Base-by-base conservation (phyloP, 1,284 basidiomycete genomes). In the Cutaneotrichosporon sp. region DNA sequence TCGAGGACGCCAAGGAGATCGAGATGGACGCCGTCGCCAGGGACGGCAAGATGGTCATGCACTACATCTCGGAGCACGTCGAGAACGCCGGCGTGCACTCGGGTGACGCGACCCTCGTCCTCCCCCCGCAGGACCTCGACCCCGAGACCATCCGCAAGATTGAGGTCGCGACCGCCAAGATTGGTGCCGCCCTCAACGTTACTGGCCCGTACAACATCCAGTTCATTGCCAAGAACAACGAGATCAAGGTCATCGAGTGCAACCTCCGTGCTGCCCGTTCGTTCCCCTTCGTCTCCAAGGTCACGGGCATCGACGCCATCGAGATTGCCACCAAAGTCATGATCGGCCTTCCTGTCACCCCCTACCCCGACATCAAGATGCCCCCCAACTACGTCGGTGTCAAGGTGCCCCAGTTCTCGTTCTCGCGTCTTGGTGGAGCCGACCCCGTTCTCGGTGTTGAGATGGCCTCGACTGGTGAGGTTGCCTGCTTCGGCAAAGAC, bases 211-310 rank as follows among this genome's bases (percentile, higher is more conserved):
- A 91, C 87, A 99, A 99, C 82, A 99, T 99, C 78, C 97, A 99
- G 83, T 97, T 99, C 83, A 97, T 99, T 74, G 95, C 95, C 64
- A 99, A 99, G 86, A 91, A 98, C 83, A 98, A 98, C 83, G 96
- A 98, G 81, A 98, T 98, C 86, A 97, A 99, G 86, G 96, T 99
- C 73, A 99, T 99, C 79, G 96, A 99, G 81, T 99, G 96, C 83
- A 99, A 99, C 81, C 85, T 99, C 47, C 92, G 96, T 67, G 97
- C 97, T 3, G 95, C 96, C 32, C 89, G 97, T 65, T 98, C 96
- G 1, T 98, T 97, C 88, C 96, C 97, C 61, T 99, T 99, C 84
- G 96, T 99, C 52, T 96, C 92, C 46, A 99, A 99, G 83, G 95
- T 97, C 66, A 97, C 96, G 7, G 94, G 94, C 40, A 86, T 97